Evolutionary conservation across 192 early-diverging fungal genomes (phyloP).

Genomic region (Backusella liffmaniae): DNA sequence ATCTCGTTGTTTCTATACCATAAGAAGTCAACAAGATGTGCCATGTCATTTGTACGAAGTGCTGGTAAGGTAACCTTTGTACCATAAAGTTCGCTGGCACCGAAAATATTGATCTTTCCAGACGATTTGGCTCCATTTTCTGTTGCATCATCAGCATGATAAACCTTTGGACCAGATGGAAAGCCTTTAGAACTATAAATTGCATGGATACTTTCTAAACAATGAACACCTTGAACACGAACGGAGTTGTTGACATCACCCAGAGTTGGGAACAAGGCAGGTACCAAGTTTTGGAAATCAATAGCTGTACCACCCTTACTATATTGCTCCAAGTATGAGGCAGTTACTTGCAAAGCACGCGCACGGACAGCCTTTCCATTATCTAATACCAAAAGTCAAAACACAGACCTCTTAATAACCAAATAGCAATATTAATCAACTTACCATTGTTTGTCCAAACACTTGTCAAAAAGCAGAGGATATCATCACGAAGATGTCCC

Average conservation of each 20-base stretch:
- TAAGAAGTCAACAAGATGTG: conserved; percentile 51
- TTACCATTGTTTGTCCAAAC: conserved; percentile 40
- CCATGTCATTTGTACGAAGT: conserved; percentile 44
- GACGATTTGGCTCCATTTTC: conserved; percentile 43
- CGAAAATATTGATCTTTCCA: neutral
- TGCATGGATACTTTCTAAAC: conserved; percentile 48
- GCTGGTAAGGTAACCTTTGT: conserved; percentile 47
- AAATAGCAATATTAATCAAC: neutral
- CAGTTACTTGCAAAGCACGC: conserved; percentile 58
- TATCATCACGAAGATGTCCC: conserved; percentile 33
- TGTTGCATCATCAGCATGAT: conserved; percentile 17
- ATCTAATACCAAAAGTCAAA: conserved; percentile 24
- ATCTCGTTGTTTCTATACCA: conserved; percentile 46
- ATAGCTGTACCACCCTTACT: neutral
- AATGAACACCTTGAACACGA: conserved; percentile 61
- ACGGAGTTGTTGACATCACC: conserved; percentile 50
- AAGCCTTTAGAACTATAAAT: conserved; percentile 45
- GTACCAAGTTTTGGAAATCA: conserved; percentile 71
- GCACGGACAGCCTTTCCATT: conserved; percentile 31
- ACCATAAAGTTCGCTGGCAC: conserved; percentile 51
- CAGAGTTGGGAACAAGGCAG: conserved; percentile 69
- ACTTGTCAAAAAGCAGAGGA: conserved; percentile 43
- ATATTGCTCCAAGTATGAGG: conserved; percentile 42
- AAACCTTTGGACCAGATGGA: conserved; percentile 31
- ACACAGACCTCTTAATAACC: conserved; percentile 31